These are phyloP conservation scores for Claviceps capensis DNA, from an alignment of 2,329 filamentous ascomycete genomes.

Conservation along the genomic window DNA sequence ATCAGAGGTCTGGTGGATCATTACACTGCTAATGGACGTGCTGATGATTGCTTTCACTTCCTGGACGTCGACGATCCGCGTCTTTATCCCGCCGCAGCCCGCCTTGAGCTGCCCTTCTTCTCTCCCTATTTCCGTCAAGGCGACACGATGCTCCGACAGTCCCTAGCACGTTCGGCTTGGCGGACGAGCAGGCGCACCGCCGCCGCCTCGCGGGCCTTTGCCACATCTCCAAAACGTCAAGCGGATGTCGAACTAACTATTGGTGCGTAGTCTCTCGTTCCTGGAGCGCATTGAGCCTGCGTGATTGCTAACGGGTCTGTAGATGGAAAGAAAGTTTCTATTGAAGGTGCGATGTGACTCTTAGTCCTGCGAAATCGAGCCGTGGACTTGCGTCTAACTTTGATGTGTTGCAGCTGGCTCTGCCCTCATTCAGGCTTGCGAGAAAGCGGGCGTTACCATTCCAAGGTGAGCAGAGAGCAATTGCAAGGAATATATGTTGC, in stretches of 20 bases:
- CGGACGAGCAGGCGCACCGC: slow-evolving; percentile 46
- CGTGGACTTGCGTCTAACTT: slow-evolving; percentile 20
- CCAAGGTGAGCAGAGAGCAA: slow-evolving; percentile 47
- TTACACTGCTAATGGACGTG: slow-evolving; percentile 14
- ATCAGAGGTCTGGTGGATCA: slow-evolving; percentile 18
- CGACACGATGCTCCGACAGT: slow-evolving; percentile 55
- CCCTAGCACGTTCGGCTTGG: slow-evolving; percentile 55
- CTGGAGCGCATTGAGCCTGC: slow-evolving; percentile 16
- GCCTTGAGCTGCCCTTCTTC: slow-evolving; percentile 21
- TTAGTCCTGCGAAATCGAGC: slow-evolving; percentile 4
- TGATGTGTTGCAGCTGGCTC: slow-evolving; percentile 58
- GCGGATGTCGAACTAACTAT: slow-evolving; percentile 96
- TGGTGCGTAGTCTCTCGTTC: slow-evolving; percentile 38
- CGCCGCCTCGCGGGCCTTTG: slow-evolving; percentile 63
- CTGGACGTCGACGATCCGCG: slow-evolving; percentile 26
- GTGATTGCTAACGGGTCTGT: slow-evolving; percentile 19
- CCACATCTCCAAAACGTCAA: slow-evolving; percentile 61
- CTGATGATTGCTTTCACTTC: slow-evolving; percentile 17
- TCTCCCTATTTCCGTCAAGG: slow-evolving; percentile 36
- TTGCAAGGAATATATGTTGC: background rate
- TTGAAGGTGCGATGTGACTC: slow-evolving; percentile 60
- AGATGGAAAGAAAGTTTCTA: slow-evolving; percentile 97
- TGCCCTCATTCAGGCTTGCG: slow-evolving; percentile 95
- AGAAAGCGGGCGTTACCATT: slow-evolving; percentile 85
- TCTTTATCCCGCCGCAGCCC: slow-evolving; percentile 21